phyloP scores from a whole-genome alignment of 1,284 basidiomycete species.

The Microbotryum violaceum region DNA sequence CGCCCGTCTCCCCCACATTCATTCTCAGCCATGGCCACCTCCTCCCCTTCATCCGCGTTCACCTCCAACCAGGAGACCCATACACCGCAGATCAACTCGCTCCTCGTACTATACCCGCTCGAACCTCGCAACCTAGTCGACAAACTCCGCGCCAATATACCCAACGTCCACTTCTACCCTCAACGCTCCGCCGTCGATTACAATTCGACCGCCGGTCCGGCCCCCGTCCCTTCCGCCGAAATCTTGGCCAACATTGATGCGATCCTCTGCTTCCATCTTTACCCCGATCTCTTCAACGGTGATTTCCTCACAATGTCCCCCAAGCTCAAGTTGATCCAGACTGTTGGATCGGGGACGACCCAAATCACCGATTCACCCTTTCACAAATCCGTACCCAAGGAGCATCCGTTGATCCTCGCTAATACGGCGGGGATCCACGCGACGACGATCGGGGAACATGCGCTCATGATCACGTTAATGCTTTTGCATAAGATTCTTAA shows the following conservation, averaged over 20 bases:
- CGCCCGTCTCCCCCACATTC: too few relatives aligned
- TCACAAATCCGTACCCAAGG: constrained; percentile 10
- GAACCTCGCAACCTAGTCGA: constrained; percentile 4
- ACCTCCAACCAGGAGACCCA: too few relatives aligned
- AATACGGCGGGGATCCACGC: constrained; percentile 23
- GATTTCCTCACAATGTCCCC: constrained; percentile 10
- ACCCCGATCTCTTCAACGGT: too few relatives aligned
- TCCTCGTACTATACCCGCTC: too few relatives aligned
- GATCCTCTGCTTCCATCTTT: constrained; percentile 10
- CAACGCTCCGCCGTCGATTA: background rate
- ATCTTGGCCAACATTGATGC: constrained; percentile 11
- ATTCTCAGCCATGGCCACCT: too few relatives aligned
- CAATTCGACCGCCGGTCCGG: background rate
- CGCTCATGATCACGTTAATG: constrained; percentile 4
- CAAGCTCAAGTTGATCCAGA: constrained; percentile 19
- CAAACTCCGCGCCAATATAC: constrained; percentile 1
- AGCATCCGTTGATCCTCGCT: constrained; percentile 8
- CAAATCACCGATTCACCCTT: constrained; percentile 13
- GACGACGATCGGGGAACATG: constrained; percentile 24
- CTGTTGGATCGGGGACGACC: background rate
- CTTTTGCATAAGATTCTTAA: constrained; percentile 1
- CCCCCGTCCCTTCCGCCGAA: background rate
- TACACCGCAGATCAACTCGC: too few relatives aligned
- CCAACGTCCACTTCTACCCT: background rate
- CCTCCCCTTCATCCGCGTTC: too few relatives aligned